Conservation (phyloP, 2,329 filamentous ascomycete species). For the Tolypocladium tundrense region DNA sequence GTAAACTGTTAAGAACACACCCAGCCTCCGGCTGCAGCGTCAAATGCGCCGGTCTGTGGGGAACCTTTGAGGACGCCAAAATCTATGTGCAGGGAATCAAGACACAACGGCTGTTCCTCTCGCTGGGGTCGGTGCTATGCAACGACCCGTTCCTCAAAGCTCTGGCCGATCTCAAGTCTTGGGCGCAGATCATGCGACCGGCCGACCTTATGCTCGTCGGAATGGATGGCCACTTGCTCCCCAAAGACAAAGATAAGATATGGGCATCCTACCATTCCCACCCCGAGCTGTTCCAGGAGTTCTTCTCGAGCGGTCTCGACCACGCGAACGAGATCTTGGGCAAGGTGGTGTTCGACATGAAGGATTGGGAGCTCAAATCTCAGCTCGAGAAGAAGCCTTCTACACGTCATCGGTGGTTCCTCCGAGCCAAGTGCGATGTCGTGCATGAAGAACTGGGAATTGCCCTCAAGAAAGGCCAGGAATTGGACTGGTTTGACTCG, state of each 20-base stretch:
- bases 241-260: constrained; percentile 22
- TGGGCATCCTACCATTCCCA: constrained; percentile 29
- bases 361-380: constrained; percentile 27
- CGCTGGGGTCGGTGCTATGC: constrained; percentile 30
- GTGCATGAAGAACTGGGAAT: constrained; percentile 12
- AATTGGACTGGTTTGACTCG: constrained; percentile 33
- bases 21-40: constrained; percentile 14
- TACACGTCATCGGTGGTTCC: constrained; percentile 29
- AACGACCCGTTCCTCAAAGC: constrained; percentile 28
- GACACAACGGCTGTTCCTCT: constrained; percentile 26
- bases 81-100: constrained; percentile 17
- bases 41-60: constrained; percentile 27
- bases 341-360: constrained; percentile 20
- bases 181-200: constrained; percentile 23
- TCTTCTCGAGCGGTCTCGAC: constrained; percentile 29
- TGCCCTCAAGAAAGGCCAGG: constrained; percentile 19
- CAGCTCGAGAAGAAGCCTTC: constrained; percentile 23
- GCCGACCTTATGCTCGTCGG: constrained; percentile 27
- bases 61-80: constrained; percentile 26
- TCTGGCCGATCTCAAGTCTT: constrained; percentile 22
- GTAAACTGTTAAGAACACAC: constrained; percentile 19
- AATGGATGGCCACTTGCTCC: constrained; percentile 29
- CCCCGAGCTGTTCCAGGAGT: constrained; percentile 22
- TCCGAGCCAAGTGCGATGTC: constrained; percentile 24
- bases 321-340: constrained; percentile 25